phyloP scores from a whole-genome alignment of 192 early-diverging fungal genomes.

The Umbelopsis sp. region DNA sequence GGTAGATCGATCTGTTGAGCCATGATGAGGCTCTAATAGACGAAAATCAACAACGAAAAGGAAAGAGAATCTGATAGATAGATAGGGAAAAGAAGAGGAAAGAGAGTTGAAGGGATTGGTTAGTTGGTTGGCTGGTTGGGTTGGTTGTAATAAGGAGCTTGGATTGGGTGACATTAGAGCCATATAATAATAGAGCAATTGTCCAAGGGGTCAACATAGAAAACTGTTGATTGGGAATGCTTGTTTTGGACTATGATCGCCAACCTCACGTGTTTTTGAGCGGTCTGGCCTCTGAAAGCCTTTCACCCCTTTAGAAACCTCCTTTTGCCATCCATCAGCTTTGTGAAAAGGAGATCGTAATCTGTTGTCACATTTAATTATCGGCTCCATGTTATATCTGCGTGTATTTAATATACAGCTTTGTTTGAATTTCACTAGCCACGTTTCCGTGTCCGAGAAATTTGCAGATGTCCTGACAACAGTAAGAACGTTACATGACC shows the following conservation, averaged over 20 bases:
- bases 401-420: too few relatives aligned
- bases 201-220: background rate
- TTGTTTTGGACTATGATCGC: conserved; percentile 3
- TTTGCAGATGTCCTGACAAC: too few relatives aligned
- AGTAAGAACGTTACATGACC: too few relatives aligned
- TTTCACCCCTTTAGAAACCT: too few relatives aligned
- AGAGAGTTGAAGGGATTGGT: background rate
- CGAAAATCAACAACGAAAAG: background rate
- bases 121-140: too few relatives aligned
- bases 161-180: background rate
- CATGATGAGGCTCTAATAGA: conserved; percentile 11
- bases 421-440: too few relatives aligned
- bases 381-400: too few relatives aligned
- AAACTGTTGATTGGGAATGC: background rate
- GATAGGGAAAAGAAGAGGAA: background rate
- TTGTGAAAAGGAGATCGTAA: too few relatives aligned
- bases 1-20: conserved; percentile 16
- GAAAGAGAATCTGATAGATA: too few relatives aligned
- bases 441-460: too few relatives aligned
- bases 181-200: conserved; percentile 8
- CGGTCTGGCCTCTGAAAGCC: background rate
- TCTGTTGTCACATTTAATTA: too few relatives aligned
- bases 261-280: conserved; percentile 11
- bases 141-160: conserved; percentile 4
- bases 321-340: too few relatives aligned